Base-by-base conservation (phyloP, 345 rosid species). In the Erodium maritimum region DNA sequence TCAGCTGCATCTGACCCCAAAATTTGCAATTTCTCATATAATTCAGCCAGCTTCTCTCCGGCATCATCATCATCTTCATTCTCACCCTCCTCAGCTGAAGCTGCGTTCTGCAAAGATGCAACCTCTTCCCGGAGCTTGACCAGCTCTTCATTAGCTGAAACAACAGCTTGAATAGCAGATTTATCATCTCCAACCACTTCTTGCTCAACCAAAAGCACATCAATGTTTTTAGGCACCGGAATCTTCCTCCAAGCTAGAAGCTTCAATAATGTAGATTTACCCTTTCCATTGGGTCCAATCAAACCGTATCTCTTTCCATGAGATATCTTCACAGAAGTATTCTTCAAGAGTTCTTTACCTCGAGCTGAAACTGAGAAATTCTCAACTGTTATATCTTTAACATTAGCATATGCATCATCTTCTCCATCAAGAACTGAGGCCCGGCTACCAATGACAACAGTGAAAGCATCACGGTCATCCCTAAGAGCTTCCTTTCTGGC, bases 181-280 rank as follows among this genome's bases (percentile, higher is more conserved):
- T 79, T 89, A 53, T 87, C 90, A 78, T 87, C 95, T 48, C 96
- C 99, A 18, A 87, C 74, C 55, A 93, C 96, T 74, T 93, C 99
- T 71, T 87, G 95, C 64, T 89, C 97, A 65, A 89, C 97, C 69
- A 89, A 72, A 57, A 89, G 91, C 63, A 93, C 97, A 75, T 93
- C 99, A 55, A 93, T 93, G 66, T 93, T 89, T 70, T 78, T 89
- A 0, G 99, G 97, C 21, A 93, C 95, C 0, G 99, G 99, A 67
- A 89, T 82, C 83, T 87, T 89, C 79, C 99, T 80, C 96, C 99
- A 93, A 45, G 96, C 95, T 65, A 93, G 87, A 59, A 89, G 88
- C 85, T 89, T 93, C 65, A 89, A 71, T 65, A 93, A 56, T 0
- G 99, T 89, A 65, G 99, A 93, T 73, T 93, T 93, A 19, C 99